phyloP scores from a whole-genome alignment of 2,329 filamentous ascomycete genomes.

The Colletotrichum kahawae region DNA sequence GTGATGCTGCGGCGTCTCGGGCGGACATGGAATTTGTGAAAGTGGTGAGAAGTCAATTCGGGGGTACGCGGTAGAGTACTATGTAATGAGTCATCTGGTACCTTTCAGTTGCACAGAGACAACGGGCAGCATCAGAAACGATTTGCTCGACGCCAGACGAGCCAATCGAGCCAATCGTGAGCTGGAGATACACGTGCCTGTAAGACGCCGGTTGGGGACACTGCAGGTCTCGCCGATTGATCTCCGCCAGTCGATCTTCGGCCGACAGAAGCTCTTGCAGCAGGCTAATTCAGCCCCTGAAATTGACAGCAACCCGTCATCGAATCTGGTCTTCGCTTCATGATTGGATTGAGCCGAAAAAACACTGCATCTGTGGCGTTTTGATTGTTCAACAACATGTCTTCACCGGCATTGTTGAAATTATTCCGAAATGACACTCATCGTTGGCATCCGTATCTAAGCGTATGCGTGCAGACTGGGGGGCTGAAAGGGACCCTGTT shows the following conservation, averaged over 20 bases:
- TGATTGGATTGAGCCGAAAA: background rate
- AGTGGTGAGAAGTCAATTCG: background rate
- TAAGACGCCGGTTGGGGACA: background rate
- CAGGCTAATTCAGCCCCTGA: background rate
- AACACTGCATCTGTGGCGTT: background rate
- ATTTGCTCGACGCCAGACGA: background rate
- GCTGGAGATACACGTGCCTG: background rate
- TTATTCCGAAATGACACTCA: background rate
- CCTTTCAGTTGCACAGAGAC: background rate
- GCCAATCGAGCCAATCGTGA: constrained; percentile 8
- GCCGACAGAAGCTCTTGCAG: background rate
- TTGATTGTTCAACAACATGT: background rate
- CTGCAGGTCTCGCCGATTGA: background rate
- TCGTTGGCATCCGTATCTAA: background rate
- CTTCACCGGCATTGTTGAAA: background rate
- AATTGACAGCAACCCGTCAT: background rate
- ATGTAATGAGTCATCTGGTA: background rate
- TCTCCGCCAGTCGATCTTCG: background rate
- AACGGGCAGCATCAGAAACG: background rate
- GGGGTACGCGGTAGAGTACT: background rate
- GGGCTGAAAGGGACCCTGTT: background rate
- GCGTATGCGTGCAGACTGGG: background rate
- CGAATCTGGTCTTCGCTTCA: background rate
- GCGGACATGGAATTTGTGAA: background rate
- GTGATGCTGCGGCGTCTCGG: background rate